Evolutionary conservation across 139 green algal genomes (phyloP).

Genomic region (Auxenochlorella pyrenoidosa): DNA sequence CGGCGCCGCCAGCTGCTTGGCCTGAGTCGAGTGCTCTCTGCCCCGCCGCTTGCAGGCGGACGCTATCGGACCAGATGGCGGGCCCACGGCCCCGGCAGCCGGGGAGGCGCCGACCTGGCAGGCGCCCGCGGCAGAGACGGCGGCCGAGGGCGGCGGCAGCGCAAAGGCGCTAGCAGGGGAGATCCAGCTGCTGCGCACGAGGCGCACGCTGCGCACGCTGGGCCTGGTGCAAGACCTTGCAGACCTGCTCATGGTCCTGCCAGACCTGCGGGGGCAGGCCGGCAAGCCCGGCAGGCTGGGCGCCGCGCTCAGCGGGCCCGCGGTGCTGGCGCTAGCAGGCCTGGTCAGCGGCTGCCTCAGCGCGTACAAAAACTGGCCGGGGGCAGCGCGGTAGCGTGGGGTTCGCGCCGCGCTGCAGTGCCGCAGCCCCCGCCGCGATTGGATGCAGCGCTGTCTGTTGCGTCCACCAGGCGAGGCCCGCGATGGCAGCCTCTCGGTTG

Average conservation of each 20-base stretch:
- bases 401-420: too few species aligned
- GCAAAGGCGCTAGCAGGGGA: constrained; percentile 43
- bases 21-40: too few species aligned
- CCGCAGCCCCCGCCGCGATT: too few species aligned
- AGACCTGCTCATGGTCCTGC: constrained; percentile 48
- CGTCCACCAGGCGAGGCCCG: too few species aligned
- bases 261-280: constrained; percentile 39
- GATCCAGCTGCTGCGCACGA: constrained; percentile 51
- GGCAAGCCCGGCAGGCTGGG: constrained; percentile 36
- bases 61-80: too few species aligned
- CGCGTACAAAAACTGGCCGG: constrained; percentile 83
- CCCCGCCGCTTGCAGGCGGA: too few species aligned
- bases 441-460: too few species aligned
- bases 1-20: background rate
- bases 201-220: constrained; percentile 65
- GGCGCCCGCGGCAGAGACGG: too few species aligned
- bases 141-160: background rate
- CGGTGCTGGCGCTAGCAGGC: constrained; percentile 65
- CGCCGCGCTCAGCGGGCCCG: constrained; percentile 47
- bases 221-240: constrained; percentile 81
- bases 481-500: too few species aligned
- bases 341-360: constrained; percentile 76
- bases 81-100: too few species aligned
- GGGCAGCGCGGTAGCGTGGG: background rate
- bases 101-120: too few species aligned